Evolutionary conservation across 176 grass and related monocot genomes (phyloP), one percentile per base, ranked within the genome.

Genomic region (Alopecurus myosuroides): DNA sequence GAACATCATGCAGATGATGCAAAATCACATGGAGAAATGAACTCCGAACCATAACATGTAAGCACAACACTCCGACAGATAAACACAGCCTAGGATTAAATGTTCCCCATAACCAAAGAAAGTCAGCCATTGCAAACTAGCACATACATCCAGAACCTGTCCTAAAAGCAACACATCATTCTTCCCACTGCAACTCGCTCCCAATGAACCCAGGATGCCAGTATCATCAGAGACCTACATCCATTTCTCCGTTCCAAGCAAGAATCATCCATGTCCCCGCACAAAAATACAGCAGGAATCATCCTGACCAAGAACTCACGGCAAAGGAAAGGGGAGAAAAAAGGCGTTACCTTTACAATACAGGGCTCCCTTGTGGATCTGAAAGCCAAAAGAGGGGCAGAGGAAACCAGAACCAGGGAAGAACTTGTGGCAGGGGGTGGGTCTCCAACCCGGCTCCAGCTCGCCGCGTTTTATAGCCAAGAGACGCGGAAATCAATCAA

Each of bases 381-480:
- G 34, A 78, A 78, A 53, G 52, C 11, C n/a, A 25, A 5, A 26
- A 77, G n/a, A 64, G n/a, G n/a, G n/a, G 42, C 44, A 34, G 34
- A 40, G 11, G 63, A 45, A 51, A 53, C 37, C 14, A 48, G 67
- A 75, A 20, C 69, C 42, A 36, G n/a, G 39, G 45, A 87, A 73
- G 39, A 61, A 80, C 7, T 5, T 69, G 89, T 84, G 85, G 48
- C 4, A 15, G 40, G 44, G 77, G 61, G 55, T 11, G 51, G 8
- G 39, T 45, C 80, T 48, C 70, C 41, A 46, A 9, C 66, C 23
- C 46, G 25, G 35, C 57, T 18, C 17, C 60, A 46, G 15, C 41
- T 36, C 4, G 75, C 48, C 31, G 68, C 85, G 58, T 78, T 87
- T 91, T 91, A 70, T 87, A 80, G 58, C 48, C 46, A 58, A 28